Percentiles rank a stretch among this genome's conserved stretches.
Conservation (phyloP, 768 basidiomycete species). For the Termitomyces sp. region DNA sequence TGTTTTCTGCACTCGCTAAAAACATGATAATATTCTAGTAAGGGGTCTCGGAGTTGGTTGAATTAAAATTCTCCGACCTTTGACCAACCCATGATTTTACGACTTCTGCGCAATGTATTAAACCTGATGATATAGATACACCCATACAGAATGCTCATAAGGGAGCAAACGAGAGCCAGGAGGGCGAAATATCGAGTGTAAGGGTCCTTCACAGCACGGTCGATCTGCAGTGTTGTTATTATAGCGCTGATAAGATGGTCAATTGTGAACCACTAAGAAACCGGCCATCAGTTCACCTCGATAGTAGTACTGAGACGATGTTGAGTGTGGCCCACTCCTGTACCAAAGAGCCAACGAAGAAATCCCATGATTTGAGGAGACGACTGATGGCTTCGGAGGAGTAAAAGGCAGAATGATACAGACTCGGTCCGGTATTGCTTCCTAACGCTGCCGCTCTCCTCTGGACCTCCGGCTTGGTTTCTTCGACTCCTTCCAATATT, state of each 20-base stretch:
- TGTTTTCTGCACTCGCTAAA: constrained; percentile 48
- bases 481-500: constrained; percentile 58
- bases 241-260: constrained; percentile 10
- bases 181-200: constrained; percentile 46
- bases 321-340: constrained; percentile 75
- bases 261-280: constrained; percentile 18
- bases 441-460: constrained; percentile 20
- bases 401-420: too few species aligned
- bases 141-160: constrained; percentile 58
- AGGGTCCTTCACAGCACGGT: constrained; percentile 39
- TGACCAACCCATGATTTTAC: constrained; percentile 35
- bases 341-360: constrained; percentile 57
- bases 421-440: too few species aligned
- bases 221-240: constrained; percentile 17
- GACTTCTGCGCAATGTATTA: constrained; percentile 56
- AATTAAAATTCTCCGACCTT: constrained; percentile 28
- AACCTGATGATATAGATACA: constrained; percentile 58
- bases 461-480: constrained; percentile 49
- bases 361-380: constrained; percentile 54
- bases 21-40: not conserved
- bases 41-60: not conserved
- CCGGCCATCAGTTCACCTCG: constrained; percentile 26
- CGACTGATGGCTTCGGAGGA: constrained; percentile 12
- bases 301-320: constrained; percentile 61
- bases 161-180: constrained; percentile 47